These are phyloP conservation scores for Dichomitus squalens DNA, from an alignment of 1,284 basidiomycete species.

Conservation along the genomic window DNA sequence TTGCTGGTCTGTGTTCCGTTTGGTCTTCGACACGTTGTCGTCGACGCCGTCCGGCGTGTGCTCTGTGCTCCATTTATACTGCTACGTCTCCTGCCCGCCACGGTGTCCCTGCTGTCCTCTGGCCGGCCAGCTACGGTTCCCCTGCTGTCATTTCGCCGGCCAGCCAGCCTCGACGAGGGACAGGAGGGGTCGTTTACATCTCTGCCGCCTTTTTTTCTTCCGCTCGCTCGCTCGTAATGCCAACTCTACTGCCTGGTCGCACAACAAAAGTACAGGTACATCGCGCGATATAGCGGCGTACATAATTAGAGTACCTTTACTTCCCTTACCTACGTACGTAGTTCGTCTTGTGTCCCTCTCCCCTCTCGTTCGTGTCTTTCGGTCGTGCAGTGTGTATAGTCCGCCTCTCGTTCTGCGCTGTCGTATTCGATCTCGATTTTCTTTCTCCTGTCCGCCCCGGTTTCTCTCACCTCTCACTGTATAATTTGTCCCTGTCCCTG, in stretches of 20 bases:
- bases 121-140: too few relatives aligned
- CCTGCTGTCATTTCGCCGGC: too few relatives aligned
- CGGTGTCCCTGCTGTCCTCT: too few relatives aligned
- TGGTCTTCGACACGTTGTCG: too few relatives aligned
- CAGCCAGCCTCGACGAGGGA: too few relatives aligned
- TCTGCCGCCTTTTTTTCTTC: slow-evolving; percentile 2
- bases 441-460: not conserved
- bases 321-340: not conserved
- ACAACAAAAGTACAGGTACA: slow-evolving; percentile 17
- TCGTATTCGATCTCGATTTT: not conserved
- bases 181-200: not conserved
- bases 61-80: too few relatives aligned
- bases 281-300: slow-evolving; percentile 18
- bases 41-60: too few relatives aligned
- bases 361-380: slow-evolving; percentile 2
- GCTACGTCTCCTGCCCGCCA: too few relatives aligned
- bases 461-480: slow-evolving; percentile 1
- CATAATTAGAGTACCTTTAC: slow-evolving; percentile 8
- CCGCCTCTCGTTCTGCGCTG: not conserved
- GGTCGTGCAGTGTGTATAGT: not conserved
- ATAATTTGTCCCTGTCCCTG: slow-evolving; percentile 5
- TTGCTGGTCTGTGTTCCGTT: too few relatives aligned
- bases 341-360: not conserved
- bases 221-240: not conserved
- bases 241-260: not conserved